phyloP scores from a whole-genome alignment of 495 filamentous ascomycete species.

The Mytilinidion resinicola region DNA sequence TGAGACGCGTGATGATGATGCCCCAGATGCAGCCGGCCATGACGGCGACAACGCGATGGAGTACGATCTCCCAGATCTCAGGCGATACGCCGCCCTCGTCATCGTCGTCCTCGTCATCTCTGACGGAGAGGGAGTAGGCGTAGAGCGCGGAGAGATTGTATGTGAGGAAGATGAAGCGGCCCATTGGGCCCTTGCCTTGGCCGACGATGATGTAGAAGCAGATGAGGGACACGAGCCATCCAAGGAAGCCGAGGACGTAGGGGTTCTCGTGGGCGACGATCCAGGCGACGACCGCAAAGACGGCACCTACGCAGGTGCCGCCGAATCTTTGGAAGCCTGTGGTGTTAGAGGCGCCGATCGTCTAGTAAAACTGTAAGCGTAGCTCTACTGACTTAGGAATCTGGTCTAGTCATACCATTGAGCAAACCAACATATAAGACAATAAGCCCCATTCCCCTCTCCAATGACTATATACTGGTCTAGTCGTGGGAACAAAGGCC shows the following conservation, averaged over 20 bases:
- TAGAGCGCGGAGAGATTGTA: constrained; percentile 97
- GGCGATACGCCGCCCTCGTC: constrained; percentile 83
- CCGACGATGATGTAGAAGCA: constrained; percentile 86
- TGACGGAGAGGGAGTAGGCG: constrained; percentile 78
- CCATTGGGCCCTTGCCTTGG: constrained; percentile 78
- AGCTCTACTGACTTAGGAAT: neutral
- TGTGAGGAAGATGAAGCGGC: constrained; percentile 73
- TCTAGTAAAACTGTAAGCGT: constrained; percentile 33
- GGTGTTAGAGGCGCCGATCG: constrained; percentile 88
- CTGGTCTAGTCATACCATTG: constrained; percentile 52
- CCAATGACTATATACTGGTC: constrained; percentile 80
- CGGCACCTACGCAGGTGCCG: constrained; percentile 79
- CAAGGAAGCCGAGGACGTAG: constrained; percentile 64
- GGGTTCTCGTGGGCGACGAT: constrained; percentile 63
- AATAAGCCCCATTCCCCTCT: constrained; percentile 93
- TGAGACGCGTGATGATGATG: constrained; percentile 75
- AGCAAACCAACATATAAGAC: constrained; percentile 97
- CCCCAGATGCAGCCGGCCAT: constrained; percentile 87
- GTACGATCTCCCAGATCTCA: constrained; percentile 76
- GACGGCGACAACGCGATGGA: constrained; percentile 87
- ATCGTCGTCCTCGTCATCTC: constrained; percentile 64
- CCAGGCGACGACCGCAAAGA: constrained; percentile 73
- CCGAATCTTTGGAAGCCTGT: constrained; percentile 78
- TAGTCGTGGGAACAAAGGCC: constrained; percentile 70
- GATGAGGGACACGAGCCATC: constrained; percentile 71